phyloP scores from a whole-genome alignment of 2,329 filamentous ascomycete species.

The Colletotrichum aenigma region DNA sequence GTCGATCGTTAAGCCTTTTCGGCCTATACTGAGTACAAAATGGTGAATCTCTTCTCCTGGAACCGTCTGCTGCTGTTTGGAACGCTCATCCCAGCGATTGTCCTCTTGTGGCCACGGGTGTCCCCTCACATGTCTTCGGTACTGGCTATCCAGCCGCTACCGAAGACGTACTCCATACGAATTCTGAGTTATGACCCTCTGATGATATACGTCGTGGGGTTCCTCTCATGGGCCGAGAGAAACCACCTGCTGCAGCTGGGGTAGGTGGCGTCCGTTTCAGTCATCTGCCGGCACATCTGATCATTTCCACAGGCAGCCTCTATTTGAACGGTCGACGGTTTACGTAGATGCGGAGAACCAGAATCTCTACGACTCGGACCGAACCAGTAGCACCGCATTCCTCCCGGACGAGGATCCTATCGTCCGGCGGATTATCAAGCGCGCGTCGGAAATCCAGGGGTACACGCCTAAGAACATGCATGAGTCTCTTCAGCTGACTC shows the following conservation, averaged over 20 bases:
- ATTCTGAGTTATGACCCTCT: background rate
- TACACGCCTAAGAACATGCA: background rate
- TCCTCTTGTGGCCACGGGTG: background rate
- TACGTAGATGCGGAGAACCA: background rate
- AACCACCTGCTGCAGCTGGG: background rate
- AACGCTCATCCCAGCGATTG: background rate
- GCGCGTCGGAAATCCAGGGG: background rate
- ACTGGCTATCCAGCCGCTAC: background rate
- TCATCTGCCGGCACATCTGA: rapidly evolving
- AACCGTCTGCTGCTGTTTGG: background rate
- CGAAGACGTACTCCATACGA: background rate
- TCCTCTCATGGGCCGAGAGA: background rate
- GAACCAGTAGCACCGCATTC: background rate
- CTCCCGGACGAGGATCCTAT: background rate
- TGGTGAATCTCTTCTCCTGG: background rate
- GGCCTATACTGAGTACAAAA: background rate
- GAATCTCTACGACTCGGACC: background rate
- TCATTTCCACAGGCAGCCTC: background rate
- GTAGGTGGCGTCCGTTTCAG: background rate
- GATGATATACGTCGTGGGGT: background rate
- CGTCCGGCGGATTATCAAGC: background rate
- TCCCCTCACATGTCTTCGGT: background rate
- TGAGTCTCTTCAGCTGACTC: background rate
- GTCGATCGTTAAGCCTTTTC: background rate
- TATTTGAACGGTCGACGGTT: background rate